These are phyloP conservation scores for Thielaviopsis ethacetica DNA, from an alignment of 2,329 filamentous ascomycete genomes.

Conservation along the genomic window DNA sequence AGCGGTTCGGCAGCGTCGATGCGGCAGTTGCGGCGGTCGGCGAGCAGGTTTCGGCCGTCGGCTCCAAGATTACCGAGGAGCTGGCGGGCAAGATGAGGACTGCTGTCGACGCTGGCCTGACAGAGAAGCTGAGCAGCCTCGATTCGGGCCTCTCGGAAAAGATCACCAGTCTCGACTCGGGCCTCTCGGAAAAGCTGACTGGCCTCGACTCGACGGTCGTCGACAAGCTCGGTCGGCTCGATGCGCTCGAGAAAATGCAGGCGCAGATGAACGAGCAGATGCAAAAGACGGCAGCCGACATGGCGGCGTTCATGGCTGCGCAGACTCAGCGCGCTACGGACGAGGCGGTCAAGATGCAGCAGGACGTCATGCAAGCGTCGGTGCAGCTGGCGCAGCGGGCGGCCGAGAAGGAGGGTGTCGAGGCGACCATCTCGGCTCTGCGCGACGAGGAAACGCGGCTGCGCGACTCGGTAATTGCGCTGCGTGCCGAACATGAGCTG, in stretches of 20 bases:
- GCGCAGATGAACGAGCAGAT: conserved; percentile 72
- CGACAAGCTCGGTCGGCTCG: conserved; percentile 46
- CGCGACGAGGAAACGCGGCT: conserved; percentile 37
- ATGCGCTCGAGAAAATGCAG: conserved; percentile 47
- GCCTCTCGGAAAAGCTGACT: conserved; percentile 8
- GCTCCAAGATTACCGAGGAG: conserved; percentile 3
- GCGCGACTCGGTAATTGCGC: conserved; percentile 35
- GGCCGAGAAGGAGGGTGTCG: conserved; percentile 46
- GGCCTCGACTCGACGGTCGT: conserved; percentile 8
- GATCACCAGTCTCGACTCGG: conserved; percentile 9
- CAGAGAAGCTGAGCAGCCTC: conserved; percentile 6
- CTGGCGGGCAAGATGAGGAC: conserved; percentile 4
- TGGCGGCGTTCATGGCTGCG: conserved; percentile 62
- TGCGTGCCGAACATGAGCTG: conserved; percentile 57
- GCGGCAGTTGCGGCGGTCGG: conserved; percentile 3
- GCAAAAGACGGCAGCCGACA: conserved; percentile 64
- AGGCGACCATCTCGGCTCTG: conserved; percentile 35
- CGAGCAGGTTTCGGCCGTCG: conserved; percentile 1
- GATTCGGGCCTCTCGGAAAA: conserved; percentile 7
- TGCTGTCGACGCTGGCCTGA: conserved; percentile 3
- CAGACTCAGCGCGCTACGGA: conserved; percentile 62
- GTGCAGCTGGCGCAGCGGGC: conserved; percentile 64
- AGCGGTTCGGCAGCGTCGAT: conserved; percentile 5
- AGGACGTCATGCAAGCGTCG: conserved; percentile 62
- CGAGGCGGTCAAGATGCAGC: conserved; percentile 64